phyloP scores from a whole-genome alignment of 2,329 filamentous ascomycete species.

The Diaporthe nobilis region DNA sequence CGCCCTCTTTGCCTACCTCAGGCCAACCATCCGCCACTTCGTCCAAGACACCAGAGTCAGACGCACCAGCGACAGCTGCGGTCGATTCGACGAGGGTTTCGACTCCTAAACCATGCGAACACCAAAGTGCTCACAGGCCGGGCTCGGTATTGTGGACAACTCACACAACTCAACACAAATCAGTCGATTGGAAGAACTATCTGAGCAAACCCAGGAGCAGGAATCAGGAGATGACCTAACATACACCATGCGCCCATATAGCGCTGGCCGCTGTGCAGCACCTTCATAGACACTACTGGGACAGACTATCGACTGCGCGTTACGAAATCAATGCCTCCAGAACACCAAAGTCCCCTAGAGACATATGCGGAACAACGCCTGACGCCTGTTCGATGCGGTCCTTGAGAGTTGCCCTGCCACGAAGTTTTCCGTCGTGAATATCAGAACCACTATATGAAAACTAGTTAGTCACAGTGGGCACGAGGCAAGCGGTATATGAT shows the following conservation, averaged over 20 bases:
- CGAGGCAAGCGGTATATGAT: not conserved
- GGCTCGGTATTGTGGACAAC: not conserved
- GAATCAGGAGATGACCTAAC: not conserved
- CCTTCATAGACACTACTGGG: not conserved
- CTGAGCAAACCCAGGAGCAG: not conserved
- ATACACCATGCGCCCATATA: not conserved
- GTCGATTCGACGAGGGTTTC: not conserved
- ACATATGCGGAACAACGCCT: not conserved
- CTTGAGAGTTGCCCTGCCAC: no score
- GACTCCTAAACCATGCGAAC: not conserved
- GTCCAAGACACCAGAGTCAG: not conserved
- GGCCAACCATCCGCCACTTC: not conserved
- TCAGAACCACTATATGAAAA: conserved; percentile 1
- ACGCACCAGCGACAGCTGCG: not conserved
- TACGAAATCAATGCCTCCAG: not conserved
- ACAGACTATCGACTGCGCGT: not conserved
- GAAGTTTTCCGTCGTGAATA: not conserved
- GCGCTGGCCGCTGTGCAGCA: not conserved
- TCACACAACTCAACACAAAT: not conserved
- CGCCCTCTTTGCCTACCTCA: not conserved
- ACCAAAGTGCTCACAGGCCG: not conserved
- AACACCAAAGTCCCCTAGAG: not conserved
- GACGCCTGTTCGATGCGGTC: not conserved
- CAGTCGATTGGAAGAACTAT: conserved; percentile 14
- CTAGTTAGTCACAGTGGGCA: not conserved